Base-by-base conservation (phyloP, 805 yeast genomes). In the Schizosaccharomyces octosporus region DNA sequence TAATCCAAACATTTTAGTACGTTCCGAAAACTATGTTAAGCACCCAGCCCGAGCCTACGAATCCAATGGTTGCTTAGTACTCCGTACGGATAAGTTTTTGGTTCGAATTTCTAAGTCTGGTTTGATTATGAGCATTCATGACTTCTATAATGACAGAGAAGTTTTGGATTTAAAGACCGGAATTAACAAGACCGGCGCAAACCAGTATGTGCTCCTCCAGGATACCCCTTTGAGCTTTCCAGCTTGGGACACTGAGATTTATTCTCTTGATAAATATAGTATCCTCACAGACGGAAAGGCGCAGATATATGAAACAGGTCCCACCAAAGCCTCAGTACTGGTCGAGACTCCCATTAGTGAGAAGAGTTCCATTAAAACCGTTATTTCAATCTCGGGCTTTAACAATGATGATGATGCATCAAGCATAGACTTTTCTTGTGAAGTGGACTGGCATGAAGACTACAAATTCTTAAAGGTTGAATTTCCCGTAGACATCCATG, bases 191-290 rank as follows among this genome's bases (percentile, higher is more conserved):
- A 87, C 84, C 63, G 72, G 77, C 65, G 96, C 89, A 19, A 87
- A 88, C 67, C 95, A 85, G 70, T 81, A 81, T 65, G 81, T 87
- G 1, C 69, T 93, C 62, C 85, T 85, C 67, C 89, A 89, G 65
- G 98, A 93, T 70, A 85, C 87, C 64, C 98, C 98, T 9, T 75
- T 87, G 67, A 83, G 78, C 62, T 90, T 82, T 82, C 95, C 87
- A 57, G 97, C 97, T 1, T 90, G 98, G 98, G 98, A 90, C 70
- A 90, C 97, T 0, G 98, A 90, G 69, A 76, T 88, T 63, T 93
- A 80, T 69, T 85, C 95, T 0, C 78, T 87, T 62, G 87, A 84
- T 66, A 87, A 84, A 68, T 81, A 78, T 68, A 74, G 74, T 62
- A 80, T 81, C 65, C 70, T 83, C 32, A 66, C 67, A 4, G 70